Base-by-base conservation (phyloP, 306 rosid genomes). In the Fagus sylvatica region DNA sequence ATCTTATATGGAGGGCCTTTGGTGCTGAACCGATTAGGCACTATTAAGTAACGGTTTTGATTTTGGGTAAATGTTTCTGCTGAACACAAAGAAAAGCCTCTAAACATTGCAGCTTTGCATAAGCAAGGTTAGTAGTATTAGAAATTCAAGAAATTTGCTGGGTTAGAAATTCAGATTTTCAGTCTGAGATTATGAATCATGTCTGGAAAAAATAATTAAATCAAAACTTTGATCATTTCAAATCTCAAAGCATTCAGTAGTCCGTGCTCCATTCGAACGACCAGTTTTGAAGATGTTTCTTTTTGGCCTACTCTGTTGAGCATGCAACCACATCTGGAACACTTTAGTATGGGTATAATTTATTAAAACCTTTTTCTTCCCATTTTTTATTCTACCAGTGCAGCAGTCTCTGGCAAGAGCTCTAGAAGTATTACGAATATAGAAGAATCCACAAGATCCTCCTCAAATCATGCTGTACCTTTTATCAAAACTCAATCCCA, bases 251-350 rank as follows among this genome's bases (percentile, higher is more conserved):
- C n/a, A 34, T 2, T 36, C 43, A 7, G 41, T 62, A 39, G 19
- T 34, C 16, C 11, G 1, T 34, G 68, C 4, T 34, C 17, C 17
- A 61, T 61, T 32, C 22, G 10, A 41, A 10, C 19, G 16, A n/a
- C 22, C 7, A 7, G 16, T 11, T 42, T 43, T 12, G 51, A 56
- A 56, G 56, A 3, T 37, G 37, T 9, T 62, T 22, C 34, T 51
- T 19, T 5, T 75, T 17, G 77, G 82, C 75, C 13, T 33, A 62
- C 30, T 75, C 19, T 70, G 41, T 4, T 70, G 76, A 13, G 66
- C 64, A 74, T 42, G 43, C 22, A 79, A 62, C 90, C 88, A 83
- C 55, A 72, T 77, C 62, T 49, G 83, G 72, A 82, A 87, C 43
- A 85, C 61, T 61, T 76, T 85, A 0, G 84, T 75, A 33, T 30